Evolutionary conservation across 2,329 filamentous ascomycete genomes (phyloP).

Genomic region (Pezicula rhizophila): DNA sequence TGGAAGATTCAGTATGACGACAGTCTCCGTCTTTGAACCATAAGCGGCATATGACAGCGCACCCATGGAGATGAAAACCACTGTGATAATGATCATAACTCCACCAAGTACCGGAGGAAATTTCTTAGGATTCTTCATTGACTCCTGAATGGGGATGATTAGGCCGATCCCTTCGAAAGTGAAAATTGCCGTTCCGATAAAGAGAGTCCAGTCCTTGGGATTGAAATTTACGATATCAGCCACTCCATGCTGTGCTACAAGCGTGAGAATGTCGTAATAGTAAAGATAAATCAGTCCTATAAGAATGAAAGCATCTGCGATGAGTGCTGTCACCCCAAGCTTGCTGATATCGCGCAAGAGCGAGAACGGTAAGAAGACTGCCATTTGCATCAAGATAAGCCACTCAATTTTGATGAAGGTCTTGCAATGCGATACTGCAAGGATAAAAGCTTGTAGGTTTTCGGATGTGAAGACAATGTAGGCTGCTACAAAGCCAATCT

Average conservation of each 20-base stretch:
- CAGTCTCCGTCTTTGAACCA: conserved; percentile 90
- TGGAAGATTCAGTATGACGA: conserved; percentile 91
- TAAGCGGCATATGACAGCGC: conserved; percentile 94
- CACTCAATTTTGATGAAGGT: conserved; percentile 80
- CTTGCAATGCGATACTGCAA: conserved; percentile 83
- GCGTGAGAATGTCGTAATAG: conserved; percentile 87
- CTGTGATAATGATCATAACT: conserved; percentile 93
- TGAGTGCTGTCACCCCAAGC: conserved; percentile 86
- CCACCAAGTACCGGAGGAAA: conserved; percentile 83
- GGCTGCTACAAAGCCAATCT: conserved; percentile 89
- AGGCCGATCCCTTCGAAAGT: conserved; percentile 97
- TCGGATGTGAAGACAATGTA: conserved; percentile 97
- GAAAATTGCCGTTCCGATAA: conserved; percentile 98
- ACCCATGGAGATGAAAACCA: conserved; percentile 85
- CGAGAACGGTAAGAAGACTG: conserved; percentile 91
- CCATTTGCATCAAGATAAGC: conserved; percentile 90
- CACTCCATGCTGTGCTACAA: conserved; percentile 65
- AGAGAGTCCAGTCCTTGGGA: conserved; percentile 85
- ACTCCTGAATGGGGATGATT: conserved; percentile 96
- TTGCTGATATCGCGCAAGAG: conserved; percentile 95
- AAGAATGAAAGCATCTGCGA: conserved; percentile 92
- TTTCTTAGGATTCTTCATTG: conserved; percentile 85
- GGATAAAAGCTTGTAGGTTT: conserved; percentile 89
- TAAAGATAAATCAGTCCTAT: conserved; percentile 89
- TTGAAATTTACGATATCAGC: conserved; percentile 91